phyloP scores from a whole-genome alignment of 1,284 basidiomycete species.

The Phellopilus nigrolimitatus region DNA sequence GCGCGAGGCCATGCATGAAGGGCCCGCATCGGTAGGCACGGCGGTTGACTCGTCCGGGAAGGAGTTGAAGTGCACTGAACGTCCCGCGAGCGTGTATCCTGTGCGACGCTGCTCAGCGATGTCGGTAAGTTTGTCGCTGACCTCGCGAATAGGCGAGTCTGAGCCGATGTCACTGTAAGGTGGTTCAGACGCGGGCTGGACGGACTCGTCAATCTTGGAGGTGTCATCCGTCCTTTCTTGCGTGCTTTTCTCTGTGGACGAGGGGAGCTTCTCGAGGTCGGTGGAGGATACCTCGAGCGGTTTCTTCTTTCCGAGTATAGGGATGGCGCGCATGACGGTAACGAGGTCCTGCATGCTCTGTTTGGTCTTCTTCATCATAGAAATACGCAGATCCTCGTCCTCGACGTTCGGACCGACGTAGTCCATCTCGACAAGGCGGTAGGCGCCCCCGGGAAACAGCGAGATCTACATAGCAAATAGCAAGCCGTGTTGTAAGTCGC shows the following conservation, averaged over 20 bases:
- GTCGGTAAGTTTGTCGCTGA: neutral
- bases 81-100: slow-evolving; percentile 10
- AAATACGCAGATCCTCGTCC: slow-evolving; percentile 42
- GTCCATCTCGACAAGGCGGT: slow-evolving; percentile 50
- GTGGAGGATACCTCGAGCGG: neutral
- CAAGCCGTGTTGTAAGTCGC: neutral
- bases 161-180: too few species aligned
- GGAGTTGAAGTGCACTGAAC: slow-evolving; percentile 30
- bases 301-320: neutral
- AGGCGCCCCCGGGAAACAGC: slow-evolving; percentile 57
- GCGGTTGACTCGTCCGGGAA: slow-evolving; percentile 26
- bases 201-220: neutral
- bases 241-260: neutral
- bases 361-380: slow-evolving; percentile 17
- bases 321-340: neutral
- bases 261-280: neutral
- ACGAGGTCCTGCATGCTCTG: neutral
- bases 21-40: slow-evolving; percentile 24
- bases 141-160: too few species aligned
- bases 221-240: neutral
- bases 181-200: too few species aligned
- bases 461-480: slow-evolving; percentile 41
- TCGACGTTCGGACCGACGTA: slow-evolving; percentile 59
- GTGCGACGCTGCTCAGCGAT: neutral
- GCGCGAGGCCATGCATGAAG: slow-evolving; percentile 26